Base-by-base conservation (phyloP, 768 basidiomycete species). In the Pholiota microspora region DNA sequence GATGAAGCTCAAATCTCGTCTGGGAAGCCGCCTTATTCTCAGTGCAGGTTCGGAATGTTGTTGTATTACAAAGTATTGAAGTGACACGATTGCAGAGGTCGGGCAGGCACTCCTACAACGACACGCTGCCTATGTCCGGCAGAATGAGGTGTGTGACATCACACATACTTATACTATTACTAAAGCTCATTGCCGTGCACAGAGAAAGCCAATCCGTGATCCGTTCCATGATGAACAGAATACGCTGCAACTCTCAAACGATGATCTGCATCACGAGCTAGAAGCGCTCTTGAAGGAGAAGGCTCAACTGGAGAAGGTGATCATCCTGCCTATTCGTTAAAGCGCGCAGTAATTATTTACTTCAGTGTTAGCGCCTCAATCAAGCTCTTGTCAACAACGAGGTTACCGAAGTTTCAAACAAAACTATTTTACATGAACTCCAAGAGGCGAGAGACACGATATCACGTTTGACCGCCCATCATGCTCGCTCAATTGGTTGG, bases 51-150 rank as follows among this genome's bases (percentile, higher is more conserved):
- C 63, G 88, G 77, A 29, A 25, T 34, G n/a, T 24, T 47, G 53
- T 29, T 16, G 21, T 16, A 27, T 18, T 15, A 16, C 36, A 27
- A 49, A 36, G n/a, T 8, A 2, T 35, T 52, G 48, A 36, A 49
- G 28, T 63, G 24, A 59, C 15, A 7, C 32, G 15, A n/a, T n/a
- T 34, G n/a, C 47, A 93, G 93, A 95, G 77, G 87, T 96, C 25
- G 94, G 94, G 10, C 91, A 94, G 69, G 94, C 94, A 3, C 71
- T 97, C 45, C 69, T 97, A 45, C 85, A 89, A 64, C 77, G 87
- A 56, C 92, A 95, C 66, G 94, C 95, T 71, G 89, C 88, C 2
- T 92, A 91, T 69, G 84, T 92, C 25, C 82, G 86, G 45, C 79
- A 79, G 63, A 82, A 85, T 53, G 84, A 89, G 80, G 85, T 83